Base-by-base conservation (phyloP, 2,329 filamentous ascomycete genomes). In the Xylaria sp. region DNA sequence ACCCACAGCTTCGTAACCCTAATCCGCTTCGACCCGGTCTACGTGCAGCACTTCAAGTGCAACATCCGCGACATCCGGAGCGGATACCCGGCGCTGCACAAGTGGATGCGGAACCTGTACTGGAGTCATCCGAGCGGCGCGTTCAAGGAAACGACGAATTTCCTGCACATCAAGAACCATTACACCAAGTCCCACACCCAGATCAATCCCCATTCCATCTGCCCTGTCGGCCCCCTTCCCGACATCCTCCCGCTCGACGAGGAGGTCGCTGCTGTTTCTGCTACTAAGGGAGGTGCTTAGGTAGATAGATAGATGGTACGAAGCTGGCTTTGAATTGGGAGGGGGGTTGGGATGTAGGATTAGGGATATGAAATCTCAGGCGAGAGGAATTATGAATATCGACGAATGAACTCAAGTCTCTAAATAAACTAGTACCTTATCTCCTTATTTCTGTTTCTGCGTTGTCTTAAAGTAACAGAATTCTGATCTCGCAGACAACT, bases 141-240 rank as follows among this genome's bases (percentile, higher is more conserved):
- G 2, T 97, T 97, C 82, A 83, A 84, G 71, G 88, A 92, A 60
- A 96, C 94, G 69, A 97, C 94, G 26, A 88, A 97, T 80, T 97
- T 97, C 79, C 88, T 97, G 80, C 96, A 99, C 82, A 98, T 98
- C 83, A 97, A 97, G 88, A 91, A 84, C 79, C 89, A 90, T 79
- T 89, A 88, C 78, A 88, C 87, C 68, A 83, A 85, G 74, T 89
- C 86, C 72, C 87, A 89, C 75, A 84, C 84, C 10, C 86, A 91
- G 82, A 90, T 92, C 78, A 92, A 92, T 80, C 89, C 89, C 17
- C 80, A 83, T 59, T 83, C 85, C 46, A 97, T 99, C 77, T 95
- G 93, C 28, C 94, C 95, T 0, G 78, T 97, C 17, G 95, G 95
- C 0, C 95, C 96, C 5, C 74, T 93, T 76, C 94, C 94, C 46